These are phyloP conservation scores for Amanita brunnescens DNA, from an alignment of 768 basidiomycete species.

Conservation along the genomic window DNA sequence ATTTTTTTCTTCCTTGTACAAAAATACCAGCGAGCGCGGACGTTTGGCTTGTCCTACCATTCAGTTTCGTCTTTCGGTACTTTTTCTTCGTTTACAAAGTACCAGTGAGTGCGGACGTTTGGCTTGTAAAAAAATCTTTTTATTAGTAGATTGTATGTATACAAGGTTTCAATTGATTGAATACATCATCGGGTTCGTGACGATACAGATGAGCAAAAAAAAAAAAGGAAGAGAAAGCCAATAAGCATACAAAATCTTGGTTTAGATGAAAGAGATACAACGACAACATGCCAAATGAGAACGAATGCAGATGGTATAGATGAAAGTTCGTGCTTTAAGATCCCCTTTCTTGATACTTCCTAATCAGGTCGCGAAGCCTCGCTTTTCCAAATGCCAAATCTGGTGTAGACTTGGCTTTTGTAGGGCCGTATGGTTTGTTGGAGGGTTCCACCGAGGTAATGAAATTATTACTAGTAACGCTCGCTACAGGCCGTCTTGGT, in stretches of 20 bases:
- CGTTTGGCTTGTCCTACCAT: background rate
- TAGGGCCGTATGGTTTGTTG: conserved; percentile 5
- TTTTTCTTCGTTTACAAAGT: background rate
- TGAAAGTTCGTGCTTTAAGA: conserved; percentile 5
- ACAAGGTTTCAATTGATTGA: background rate
- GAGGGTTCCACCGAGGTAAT: background rate
- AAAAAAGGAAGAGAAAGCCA: background rate
- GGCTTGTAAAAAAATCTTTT: background rate
- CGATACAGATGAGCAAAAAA: background rate
- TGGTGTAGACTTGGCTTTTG: conserved; percentile 13
- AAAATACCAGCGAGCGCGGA: background rate
- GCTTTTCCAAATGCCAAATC: conserved; percentile 74
- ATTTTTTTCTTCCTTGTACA: background rate
- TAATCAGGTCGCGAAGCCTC: conserved; percentile 66
- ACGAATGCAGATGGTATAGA: background rate
- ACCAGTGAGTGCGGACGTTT: background rate
- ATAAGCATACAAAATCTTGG: background rate
- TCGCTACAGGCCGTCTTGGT: background rate
- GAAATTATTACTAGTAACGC: background rate
- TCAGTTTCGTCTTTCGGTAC: too few species aligned
- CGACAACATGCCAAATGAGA: background rate
- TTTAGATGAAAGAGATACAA: background rate
- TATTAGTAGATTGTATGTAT: background rate
- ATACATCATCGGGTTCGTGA: background rate
- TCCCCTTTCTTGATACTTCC: conserved; percentile 59